Base-by-base conservation (phyloP, 768 basidiomycete species). In the Xerocomus potaroensis region DNA sequence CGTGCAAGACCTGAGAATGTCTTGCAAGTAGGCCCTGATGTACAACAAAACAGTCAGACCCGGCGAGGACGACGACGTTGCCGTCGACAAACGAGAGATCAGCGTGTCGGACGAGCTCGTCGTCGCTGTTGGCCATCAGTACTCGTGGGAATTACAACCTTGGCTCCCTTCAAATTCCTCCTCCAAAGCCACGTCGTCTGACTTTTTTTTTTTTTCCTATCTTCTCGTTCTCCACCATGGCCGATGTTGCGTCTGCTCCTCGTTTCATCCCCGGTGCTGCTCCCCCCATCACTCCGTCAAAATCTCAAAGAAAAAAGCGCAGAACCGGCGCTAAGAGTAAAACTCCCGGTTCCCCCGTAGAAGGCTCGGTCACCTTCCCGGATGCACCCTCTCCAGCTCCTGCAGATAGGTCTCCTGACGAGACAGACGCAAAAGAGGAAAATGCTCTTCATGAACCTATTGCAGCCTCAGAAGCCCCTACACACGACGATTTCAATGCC, bases 181-280 rank as follows among this genome's bases (percentile, higher is more conserved):
- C 19, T 44, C 26, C 34, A 21, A 43, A 23, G 33, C 24, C 22
- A 30, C 22, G n/a, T n/a, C n/a, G 8, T 44, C 30, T 27, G n/a
- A n/a, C 33, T 30, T 22, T 4, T 8, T 16, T 15, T 14, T 16
- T 10, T 30, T 22, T 4, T 8, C 15, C 19, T 14, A 12, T 10
- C 18, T 30, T 10, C 19, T 19, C 35, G 6, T 18, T 37, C 38
- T 44, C 29, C 23, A 32, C 33, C 48, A 76, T 74, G 72, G 58
- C 64, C 40, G 71, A 69, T 37, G 18, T 30, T 14, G 57, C 65
- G 39, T 5, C 57, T 23, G 53, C 67, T 29, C 65, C 69, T 27
- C 84, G 89, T 47, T 60, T 86, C 51, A 75, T 91, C 47, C 89
- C 89, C 21, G 89, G 89, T 37, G 89, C 89, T 11, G 87, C 82